Evolutionary conservation across 305 asterid species (phyloP).

Genomic region (Fraxinus ornus): DNA sequence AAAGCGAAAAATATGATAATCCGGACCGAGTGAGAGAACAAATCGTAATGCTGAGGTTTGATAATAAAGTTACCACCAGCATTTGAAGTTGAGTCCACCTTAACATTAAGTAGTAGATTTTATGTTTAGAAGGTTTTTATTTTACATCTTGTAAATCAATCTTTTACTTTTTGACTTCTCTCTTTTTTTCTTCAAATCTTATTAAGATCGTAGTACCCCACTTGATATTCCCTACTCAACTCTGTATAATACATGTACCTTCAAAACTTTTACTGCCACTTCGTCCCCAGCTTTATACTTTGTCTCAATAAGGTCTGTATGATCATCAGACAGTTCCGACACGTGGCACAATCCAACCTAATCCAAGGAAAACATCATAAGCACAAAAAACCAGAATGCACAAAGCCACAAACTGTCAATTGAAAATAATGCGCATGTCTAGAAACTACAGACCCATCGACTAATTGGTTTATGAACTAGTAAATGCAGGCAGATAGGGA

Average conservation of each 20-base stretch:
- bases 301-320: slow-evolving; percentile 45
- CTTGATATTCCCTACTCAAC: not conserved
- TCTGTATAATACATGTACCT: slow-evolving; percentile 53
- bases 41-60: not conserved
- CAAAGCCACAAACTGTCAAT: not conserved
- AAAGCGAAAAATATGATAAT: not conserved
- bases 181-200: not conserved
- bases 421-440: not conserved
- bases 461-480: slow-evolving; percentile 1
- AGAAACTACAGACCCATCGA: not conserved
- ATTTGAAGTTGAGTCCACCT: slow-evolving; percentile 7
- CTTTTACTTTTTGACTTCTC: not conserved
- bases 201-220: not conserved
- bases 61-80: not conserved
- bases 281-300: slow-evolving; percentile 68
- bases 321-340: slow-evolving; percentile 86
- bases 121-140: not conserved
- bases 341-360: slow-evolving; percentile 97
- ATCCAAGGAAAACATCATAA: slow-evolving; percentile 27
- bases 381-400: slow-evolving; percentile 19
- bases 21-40: not conserved
- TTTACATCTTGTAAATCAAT: not conserved
- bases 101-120: not conserved
- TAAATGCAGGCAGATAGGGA: not conserved
- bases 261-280: slow-evolving; percentile 75